Evolutionary conservation across 176 grass and related monocot species (phyloP).

Genomic region (Oryza glumipatula): DNA sequence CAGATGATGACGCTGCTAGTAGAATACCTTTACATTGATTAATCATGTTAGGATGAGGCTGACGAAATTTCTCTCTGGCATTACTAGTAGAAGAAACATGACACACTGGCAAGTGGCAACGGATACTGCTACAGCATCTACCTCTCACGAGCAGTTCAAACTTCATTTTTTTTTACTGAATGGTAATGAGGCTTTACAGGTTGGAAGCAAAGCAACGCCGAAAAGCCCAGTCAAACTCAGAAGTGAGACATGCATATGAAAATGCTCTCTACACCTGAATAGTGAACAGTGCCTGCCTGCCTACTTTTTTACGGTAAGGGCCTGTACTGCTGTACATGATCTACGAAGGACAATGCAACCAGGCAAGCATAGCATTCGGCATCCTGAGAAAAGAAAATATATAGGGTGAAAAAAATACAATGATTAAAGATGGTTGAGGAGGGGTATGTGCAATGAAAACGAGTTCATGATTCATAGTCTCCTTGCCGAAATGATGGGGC

Average conservation of each 20-base stretch:
- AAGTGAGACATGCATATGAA: neutral
- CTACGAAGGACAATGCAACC: neutral
- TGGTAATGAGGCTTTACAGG: neutral
- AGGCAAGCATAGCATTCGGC: neutral
- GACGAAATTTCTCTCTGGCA: neutral
- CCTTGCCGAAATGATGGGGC: constrained; percentile 30
- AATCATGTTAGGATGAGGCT: neutral
- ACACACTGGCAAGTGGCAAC: neutral
- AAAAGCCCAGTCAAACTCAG: neutral
- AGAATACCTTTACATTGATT: constrained; percentile 14
- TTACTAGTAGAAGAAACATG: neutral
- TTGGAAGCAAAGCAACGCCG: neutral
- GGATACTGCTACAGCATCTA: neutral
- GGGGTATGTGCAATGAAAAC: neutral
- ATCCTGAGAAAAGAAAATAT: neutral
- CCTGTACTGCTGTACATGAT: neutral
- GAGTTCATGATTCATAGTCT: constrained; percentile 11
- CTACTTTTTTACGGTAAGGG: neutral
- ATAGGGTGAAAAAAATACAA: neutral
- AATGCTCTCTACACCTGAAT: neutral
- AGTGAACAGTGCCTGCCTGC: neutral
- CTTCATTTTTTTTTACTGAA: neutral
- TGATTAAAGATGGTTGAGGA: neutral
- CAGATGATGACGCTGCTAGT: neutral
- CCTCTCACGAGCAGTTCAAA: constrained; percentile 6